Base-by-base conservation (phyloP, 2,329 filamentous ascomycete genomes). In the Fusarium nurragi region DNA sequence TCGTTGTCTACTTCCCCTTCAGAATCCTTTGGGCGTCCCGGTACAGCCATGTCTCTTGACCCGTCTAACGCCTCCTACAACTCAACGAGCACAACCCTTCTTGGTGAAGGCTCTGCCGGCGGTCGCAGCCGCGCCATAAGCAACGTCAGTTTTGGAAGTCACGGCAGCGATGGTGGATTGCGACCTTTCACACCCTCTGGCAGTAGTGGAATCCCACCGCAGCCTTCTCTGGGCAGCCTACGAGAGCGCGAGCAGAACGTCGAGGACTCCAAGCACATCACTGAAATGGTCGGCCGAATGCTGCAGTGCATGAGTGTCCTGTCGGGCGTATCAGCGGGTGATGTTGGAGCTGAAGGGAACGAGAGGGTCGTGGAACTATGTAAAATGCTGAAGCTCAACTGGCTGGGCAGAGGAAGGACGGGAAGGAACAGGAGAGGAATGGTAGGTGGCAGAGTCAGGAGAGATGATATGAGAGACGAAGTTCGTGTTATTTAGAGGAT, bases 291-390 rank as follows among this genome's bases (percentile, higher is more conserved):
- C 1, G 95, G 93, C 0, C 84, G 94, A 47, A 97, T 99, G 92
- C 82, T 99, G 64, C 95, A 99, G 80, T 99, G 95, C 77, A 90
- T 98, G 77, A 94, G 90, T 75, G 93, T 99, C 9, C 82, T 99
- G 21, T 91, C 92, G 4, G 89, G 73, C 41, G 87, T 84, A 1
- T 58, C 49, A 11, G 61, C 60, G 1, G 86, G 86, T 11, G 76
- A 72, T 44, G 87, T 82, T 1, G 86, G 86, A 19, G 92, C 96
- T 65, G 88, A 90, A 34, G 84, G 87, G 2, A 92, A 94, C 74
- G 85, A 84, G 54, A 92, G 90, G 77, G 90, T 98, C 72, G 90
- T 94, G 62, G 87, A 94, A 72, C 80, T 99, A 63, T 93, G 90
- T 55, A 90, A 92, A 73, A 88, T 95, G 70, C 81, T 99, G 61